A percentile compares a stretch with the other conserved stretches of the same genome.
Conservation (phyloP, 2,329 filamentous ascomycete genomes). For the Fusarium tuaranense region DNA sequence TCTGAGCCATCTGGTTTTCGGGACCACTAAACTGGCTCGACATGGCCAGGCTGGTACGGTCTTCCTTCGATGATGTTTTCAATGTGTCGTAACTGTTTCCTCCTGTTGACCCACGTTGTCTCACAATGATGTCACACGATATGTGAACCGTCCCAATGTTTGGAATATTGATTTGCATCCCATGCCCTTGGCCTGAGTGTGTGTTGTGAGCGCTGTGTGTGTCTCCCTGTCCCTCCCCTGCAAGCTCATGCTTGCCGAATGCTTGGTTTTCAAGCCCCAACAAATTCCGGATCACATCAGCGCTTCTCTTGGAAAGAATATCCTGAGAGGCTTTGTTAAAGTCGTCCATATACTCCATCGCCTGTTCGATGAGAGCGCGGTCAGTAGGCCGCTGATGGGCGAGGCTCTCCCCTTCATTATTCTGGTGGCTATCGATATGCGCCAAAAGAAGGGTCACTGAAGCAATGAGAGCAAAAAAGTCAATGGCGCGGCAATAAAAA, state of each 20-base stretch:
- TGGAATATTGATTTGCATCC: background rate
- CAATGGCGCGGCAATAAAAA: background rate
- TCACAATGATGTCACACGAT: background rate
- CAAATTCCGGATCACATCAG: background rate
- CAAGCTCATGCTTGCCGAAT: background rate
- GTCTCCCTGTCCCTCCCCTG: background rate
- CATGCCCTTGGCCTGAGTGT: background rate
- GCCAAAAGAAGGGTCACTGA: background rate
- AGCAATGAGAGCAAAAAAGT: background rate
- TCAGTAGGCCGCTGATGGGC: constrained; percentile 19
- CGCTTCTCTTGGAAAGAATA: background rate
- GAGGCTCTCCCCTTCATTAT: constrained; percentile 2
- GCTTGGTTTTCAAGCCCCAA: background rate
- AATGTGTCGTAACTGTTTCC: background rate
- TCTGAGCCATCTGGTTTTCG: background rate
- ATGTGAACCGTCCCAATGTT: background rate
- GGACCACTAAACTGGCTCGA: background rate
- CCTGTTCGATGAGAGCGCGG: constrained; percentile 18
- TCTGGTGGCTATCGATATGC: background rate
- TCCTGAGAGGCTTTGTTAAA: background rate
- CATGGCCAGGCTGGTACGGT: background rate
- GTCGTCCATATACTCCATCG: constrained; percentile 6
- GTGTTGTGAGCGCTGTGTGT: background rate
- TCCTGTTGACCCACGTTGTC: background rate
- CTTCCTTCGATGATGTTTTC: background rate